Conservation (phyloP, 2,329 filamentous ascomycete species). For the Talaromyces sp. region DNA sequence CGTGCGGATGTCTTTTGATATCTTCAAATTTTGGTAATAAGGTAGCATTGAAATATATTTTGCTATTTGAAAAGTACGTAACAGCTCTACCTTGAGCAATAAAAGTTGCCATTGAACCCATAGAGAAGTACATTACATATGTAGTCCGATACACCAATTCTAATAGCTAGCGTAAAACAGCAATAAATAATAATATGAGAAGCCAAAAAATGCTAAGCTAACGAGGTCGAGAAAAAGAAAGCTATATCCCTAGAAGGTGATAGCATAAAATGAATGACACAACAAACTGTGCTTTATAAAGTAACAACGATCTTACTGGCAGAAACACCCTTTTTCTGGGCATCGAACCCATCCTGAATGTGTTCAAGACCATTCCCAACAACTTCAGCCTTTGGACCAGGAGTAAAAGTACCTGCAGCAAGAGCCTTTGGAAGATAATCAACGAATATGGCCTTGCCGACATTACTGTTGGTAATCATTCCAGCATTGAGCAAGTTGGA, state of each 20-base stretch:
- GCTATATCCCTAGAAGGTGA: background rate
- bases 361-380: slow-evolving; percentile 38
- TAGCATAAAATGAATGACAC: background rate
- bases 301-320: slow-evolving; percentile 41
- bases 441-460: slow-evolving; percentile 17
- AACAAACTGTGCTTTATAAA: background rate
- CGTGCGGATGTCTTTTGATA: no score
- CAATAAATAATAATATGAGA: no score
- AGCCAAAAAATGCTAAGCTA: no score
- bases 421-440: slow-evolving; percentile 38
- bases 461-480: slow-evolving; percentile 5
- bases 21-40: no score
- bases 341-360: slow-evolving; percentile 38
- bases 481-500: slow-evolving; percentile 4
- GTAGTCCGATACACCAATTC: no score
- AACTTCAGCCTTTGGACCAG: slow-evolving; percentile 37
- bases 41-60: no score
- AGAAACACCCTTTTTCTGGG: slow-evolving; percentile 37
- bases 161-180: no score
- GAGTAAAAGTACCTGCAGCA: slow-evolving; percentile 28
- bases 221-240: background rate
- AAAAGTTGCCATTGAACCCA: no score
- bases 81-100: no score
- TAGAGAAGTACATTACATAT: no score
- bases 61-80: no score